Evolutionary conservation across 2,329 filamentous ascomycete genomes (phyloP), one percentile per base, ranked within the genome.

Genomic region (Neophaeococcomyces mojaviensis): DNA sequence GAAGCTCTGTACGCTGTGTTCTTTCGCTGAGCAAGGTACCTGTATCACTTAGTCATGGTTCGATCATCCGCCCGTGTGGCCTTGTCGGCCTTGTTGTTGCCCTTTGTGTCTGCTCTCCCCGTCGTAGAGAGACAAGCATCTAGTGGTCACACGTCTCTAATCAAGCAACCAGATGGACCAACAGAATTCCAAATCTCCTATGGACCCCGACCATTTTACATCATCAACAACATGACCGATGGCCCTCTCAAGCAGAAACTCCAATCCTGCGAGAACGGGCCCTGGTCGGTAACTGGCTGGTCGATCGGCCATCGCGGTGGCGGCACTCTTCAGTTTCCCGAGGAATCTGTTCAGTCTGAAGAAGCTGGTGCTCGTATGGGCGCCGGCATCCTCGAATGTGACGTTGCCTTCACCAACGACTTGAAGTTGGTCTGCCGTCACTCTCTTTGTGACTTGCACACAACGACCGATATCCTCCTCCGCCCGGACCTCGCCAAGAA

Each of bases 371-470:
- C 76, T n/a, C 70, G 80, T 16, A 82, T 82, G 79, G 81, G 81
- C 24, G 76, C 79, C 4, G 81, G 80, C 34, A 70, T 83, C 35
- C 71, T 81, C 42, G 81, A 84, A 64, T 84, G 81, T 62, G 81
- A 84, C 59, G 79, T 82, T 13, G 71, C 76, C 30, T 84, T 84
- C 64, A 84, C 81, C 48, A 72, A 69, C 52, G 81, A 84, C 61
- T 71, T 71, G 24, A 64, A 79, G 58, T 74, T 84, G n/a, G 80
- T 84, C 36, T 84, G 81, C 65, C 75, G 81, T 39, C 81, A 84
- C 64, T 75, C 73, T 38, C 76, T 82, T 54, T 84, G 81, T 63
- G 81, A 84, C 56, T 64, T 84, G 33, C 80, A 84, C 66, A 80
- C 76, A 18, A 84, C 81, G 7, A 84, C 81, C 59, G 77, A 85